Percentiles rank a stretch among this genome's conserved stretches.
phyloP scores from a whole-genome alignment of 306 rosid species.

The Cicer cuneatum region DNA sequence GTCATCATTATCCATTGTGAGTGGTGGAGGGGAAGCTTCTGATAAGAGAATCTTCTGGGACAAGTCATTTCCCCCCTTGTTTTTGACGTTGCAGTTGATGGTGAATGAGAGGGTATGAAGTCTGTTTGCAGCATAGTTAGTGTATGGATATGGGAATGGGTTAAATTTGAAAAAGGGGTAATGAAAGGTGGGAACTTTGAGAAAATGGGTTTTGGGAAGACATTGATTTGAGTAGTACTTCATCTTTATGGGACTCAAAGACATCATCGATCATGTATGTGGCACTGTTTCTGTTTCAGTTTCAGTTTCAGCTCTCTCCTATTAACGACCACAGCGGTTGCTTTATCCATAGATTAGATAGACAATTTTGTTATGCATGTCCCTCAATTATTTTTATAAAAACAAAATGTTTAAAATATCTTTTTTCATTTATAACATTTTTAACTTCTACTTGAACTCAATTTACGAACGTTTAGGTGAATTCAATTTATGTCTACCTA shows the following conservation, averaged over 20 bases:
- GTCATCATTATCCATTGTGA: constrained; percentile 51
- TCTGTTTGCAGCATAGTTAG: constrained; percentile 39
- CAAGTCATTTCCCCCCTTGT: constrained; percentile 34
- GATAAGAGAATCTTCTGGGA: constrained; percentile 74
- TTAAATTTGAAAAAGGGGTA: constrained; percentile 50
- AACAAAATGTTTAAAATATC: too few relatives aligned
- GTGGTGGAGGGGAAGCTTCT: constrained; percentile 72
- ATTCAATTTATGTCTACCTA: too few relatives aligned
- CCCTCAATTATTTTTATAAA: too few relatives aligned
- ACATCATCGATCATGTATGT: constrained; percentile 53
- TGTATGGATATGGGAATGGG: constrained; percentile 36
- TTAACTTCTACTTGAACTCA: too few relatives aligned
- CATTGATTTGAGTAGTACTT: constrained; percentile 48
- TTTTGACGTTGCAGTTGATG: constrained; percentile 55
- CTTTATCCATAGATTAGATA: constrained; percentile 57
- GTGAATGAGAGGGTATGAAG: constrained; percentile 42
- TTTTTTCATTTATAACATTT: too few relatives aligned
- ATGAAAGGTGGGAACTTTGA: constrained; percentile 45
- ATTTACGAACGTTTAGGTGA: too few relatives aligned
- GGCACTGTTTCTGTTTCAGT: too few relatives aligned
- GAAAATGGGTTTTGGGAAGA: constrained; percentile 53
- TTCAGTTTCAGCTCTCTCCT: background rate
- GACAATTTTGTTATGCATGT: too few relatives aligned
- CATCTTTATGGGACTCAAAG: constrained; percentile 41
- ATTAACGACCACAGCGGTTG: constrained; percentile 61